Evolutionary conservation across 176 grass and related monocot genomes (phyloP), one percentile per base, ranked within the genome.

Genomic region (Oryza meyeriana): DNA sequence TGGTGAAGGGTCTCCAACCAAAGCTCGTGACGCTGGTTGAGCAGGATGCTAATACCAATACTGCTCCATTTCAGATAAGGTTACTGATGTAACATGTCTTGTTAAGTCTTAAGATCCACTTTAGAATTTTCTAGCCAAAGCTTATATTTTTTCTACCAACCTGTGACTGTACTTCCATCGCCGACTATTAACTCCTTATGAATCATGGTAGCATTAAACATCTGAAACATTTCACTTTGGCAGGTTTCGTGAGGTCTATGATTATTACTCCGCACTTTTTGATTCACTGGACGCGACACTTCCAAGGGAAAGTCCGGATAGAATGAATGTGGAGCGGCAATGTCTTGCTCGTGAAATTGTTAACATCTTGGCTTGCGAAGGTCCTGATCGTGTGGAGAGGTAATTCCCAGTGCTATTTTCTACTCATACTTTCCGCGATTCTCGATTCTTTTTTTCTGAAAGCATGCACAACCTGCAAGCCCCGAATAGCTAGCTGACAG

Each of bases 341-440:
- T 99, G 96, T 76, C 91, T 99, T 83, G 96, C 96, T 47, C 79
- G 96, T 70, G 93, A 99, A 87, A 99, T 99, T 44, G 96, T 99
- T 29, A 99, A 95, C 76, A 99, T 95, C 26, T 84, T 95, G 35
- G 93, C 93, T 52, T 99, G 96, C 68, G 96, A 99, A 93, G 96
- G 96, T 29, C 73, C 90, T 52, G 96, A 99, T 84, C 93, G 96
- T n/a, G 92, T 99, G 64, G 96, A 99, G 87, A 95, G 96, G 96
- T 99, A 93, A 52, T 71, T 50, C 10, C 41, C 38, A 38, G 25
- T 17, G n/a, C 71, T 71, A 8, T 3, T 74, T 25, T 82, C 13
- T 38, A 44, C 44, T 79, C 59, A 22, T 79, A 28, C 14, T 34
- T 59, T 47, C 36, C 72, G 50, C 81, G 68, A 36, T 47, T 40